A percentile compares a stretch with the other conserved stretches of the same genome.
Evolutionary conservation across 345 rosid species (phyloP).

Genomic region (Eucalyptus sideroxylon): DNA sequence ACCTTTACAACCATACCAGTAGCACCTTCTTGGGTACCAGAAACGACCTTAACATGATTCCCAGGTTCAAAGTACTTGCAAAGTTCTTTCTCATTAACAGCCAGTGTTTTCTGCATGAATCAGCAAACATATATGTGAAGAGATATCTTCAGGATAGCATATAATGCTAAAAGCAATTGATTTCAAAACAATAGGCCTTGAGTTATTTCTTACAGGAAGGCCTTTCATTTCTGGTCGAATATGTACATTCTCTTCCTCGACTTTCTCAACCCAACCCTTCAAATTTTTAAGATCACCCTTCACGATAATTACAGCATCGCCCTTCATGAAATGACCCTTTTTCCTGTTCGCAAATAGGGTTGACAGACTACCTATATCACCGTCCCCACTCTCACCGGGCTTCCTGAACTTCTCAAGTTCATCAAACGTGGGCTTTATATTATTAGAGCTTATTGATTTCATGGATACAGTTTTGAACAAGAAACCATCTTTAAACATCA

Average conservation of each 20-base stretch:
- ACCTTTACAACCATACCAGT: conserved; percentile 99
- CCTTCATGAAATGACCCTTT: conserved; percentile 98
- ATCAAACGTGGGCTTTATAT: conserved; percentile 87
- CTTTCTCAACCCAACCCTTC: conserved; percentile 99
- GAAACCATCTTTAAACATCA: conserved; percentile 89
- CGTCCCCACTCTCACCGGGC: conserved; percentile 73
- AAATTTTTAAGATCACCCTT: conserved; percentile 91
- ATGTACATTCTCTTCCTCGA: conserved; percentile 89
- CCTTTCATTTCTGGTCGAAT: conserved; percentile 85
- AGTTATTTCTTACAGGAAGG: conserved; percentile 66
- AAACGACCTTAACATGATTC: conserved; percentile 92
- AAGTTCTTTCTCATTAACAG: conserved; percentile 76
- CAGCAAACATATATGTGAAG: neutral
- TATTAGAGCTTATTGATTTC: conserved; percentile 71
- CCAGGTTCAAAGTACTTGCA: conserved; percentile 98
- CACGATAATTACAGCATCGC: conserved; percentile 88
- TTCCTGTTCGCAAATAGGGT: conserved; percentile 84
- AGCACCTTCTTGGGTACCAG: conserved; percentile 89
- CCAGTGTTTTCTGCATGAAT: conserved; percentile 62
- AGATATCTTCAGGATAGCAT: neutral
- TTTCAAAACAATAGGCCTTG: neutral
- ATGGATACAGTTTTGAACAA: conserved; percentile 69
- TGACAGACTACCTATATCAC: conserved; percentile 68
- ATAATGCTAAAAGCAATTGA: neutral
- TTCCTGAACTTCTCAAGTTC: conserved; percentile 85